Conservation (phyloP, 2,329 filamentous ascomycete genomes). For the Epicoccum nigrum region DNA sequence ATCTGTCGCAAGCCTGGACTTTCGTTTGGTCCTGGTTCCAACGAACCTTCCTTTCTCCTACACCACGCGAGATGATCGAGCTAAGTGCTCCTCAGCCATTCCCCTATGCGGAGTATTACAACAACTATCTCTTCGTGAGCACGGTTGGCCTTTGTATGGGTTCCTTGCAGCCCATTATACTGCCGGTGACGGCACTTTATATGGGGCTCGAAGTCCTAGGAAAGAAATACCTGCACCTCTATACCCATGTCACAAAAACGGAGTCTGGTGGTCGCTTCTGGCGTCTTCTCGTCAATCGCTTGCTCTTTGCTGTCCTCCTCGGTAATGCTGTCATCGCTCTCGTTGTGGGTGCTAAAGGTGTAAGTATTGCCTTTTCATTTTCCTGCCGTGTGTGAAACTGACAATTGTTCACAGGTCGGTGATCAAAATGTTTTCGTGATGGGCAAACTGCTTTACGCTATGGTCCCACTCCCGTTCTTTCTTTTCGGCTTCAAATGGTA, state of each 20-base stretch:
- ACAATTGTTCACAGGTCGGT: slow-evolving; percentile 16
- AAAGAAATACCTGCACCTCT: slow-evolving; percentile 85
- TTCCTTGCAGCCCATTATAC: slow-evolving; percentile 82
- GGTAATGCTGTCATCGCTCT: slow-evolving; percentile 80
- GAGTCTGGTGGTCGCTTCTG: slow-evolving; percentile 94
- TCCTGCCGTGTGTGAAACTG: neutral
- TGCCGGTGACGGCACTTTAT: slow-evolving; percentile 86
- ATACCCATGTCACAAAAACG: slow-evolving; percentile 94
- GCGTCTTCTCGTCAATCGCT: slow-evolving; percentile 88
- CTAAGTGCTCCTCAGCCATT: slow-evolving; percentile 90
- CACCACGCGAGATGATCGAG: slow-evolving; percentile 89
- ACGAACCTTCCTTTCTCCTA: slow-evolving; percentile 81
- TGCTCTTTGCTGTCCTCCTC: slow-evolving; percentile 80
- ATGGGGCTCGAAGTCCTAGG: slow-evolving; percentile 83
- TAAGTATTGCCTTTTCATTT: neutral
- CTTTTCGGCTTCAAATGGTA: slow-evolving; percentile 85
- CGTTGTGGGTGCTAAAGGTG: slow-evolving; percentile 72
- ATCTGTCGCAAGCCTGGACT: slow-evolving; percentile 84
- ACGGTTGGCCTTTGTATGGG: slow-evolving; percentile 86
- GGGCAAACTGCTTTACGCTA: slow-evolving; percentile 66
- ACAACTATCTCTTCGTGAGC: slow-evolving; percentile 92
- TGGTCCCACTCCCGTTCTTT: slow-evolving; percentile 77
- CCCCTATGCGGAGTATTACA: slow-evolving; percentile 96
- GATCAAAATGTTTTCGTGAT: slow-evolving; percentile 49
- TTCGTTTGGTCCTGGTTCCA: slow-evolving; percentile 80